Evolutionary conservation across 169 alveolate species (phyloP).

Genomic region (Plasmodium falciparum): DNA sequence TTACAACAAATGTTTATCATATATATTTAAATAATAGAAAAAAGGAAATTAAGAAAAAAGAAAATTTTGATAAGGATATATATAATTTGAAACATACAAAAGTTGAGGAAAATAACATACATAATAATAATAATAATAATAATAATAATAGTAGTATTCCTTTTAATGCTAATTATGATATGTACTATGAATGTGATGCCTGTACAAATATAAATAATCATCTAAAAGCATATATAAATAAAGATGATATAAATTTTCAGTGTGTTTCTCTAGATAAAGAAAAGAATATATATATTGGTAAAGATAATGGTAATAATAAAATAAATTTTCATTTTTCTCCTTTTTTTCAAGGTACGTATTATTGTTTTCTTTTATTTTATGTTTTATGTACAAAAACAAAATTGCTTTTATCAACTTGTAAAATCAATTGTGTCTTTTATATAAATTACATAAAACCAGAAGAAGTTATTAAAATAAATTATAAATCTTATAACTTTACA

Average conservation of each 20-base stretch:
- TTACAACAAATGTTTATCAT: constrained; percentile 35
- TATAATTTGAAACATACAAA: background rate
- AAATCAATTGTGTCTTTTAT: constrained; percentile 51
- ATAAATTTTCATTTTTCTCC: constrained; percentile 55
- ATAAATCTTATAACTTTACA: constrained; percentile 3
- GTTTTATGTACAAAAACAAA: constrained; percentile 44
- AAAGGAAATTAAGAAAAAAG: constrained; percentile 28
- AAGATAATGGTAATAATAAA: constrained; percentile 36
- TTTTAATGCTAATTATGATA: background rate
- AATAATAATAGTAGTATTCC: background rate
- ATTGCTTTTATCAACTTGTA: constrained; percentile 32
- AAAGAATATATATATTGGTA: background rate
- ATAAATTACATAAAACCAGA: constrained; percentile 58
- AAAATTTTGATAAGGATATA: constrained; percentile 32
- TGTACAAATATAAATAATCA: constrained; percentile 30
- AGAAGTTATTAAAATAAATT: constrained; percentile 38
- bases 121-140: background rate
- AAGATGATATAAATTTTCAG: constrained; percentile 6
- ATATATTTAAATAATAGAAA: constrained; percentile 45
- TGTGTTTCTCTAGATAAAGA: constrained; percentile 22
- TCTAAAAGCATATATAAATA: constrained; percentile 17
- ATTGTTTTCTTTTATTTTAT: constrained; percentile 41
- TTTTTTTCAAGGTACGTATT: constrained; percentile 53
- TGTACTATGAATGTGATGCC: constrained; percentile 31
- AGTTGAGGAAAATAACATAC: no score